Evolutionary conservation across 1,284 basidiomycete genomes (phyloP), one percentile per base, ranked within the genome.

Genomic region (Leccinum colubrinum): DNA sequence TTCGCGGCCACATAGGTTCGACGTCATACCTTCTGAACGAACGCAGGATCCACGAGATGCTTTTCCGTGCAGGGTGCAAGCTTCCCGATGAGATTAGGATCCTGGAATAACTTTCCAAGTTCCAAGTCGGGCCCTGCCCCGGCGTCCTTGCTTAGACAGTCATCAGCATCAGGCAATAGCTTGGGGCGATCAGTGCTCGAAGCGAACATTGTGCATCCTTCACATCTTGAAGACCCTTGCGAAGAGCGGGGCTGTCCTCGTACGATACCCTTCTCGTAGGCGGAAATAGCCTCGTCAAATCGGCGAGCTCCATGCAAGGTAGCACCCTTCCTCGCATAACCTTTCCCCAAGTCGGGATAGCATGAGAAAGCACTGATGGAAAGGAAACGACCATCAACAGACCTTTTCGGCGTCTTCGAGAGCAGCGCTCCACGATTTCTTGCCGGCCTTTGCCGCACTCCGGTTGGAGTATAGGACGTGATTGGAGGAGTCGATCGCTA

Each of bases 401-500:
- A 94, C 94, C 87, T 94, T 84, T 70, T 97, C 93, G 11, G 96
- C 96, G 78, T 97, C 96, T 60, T 87, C 83, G 60, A 98, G 82
- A 15, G 96, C 96, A 9, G 83, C 84, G 54, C 77, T 73, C 81
- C 88, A 98, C 60, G 91, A 79, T 68, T 85, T 90, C 80, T 94
- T 90, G 17, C 94, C 95, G 12, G 90, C 85, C 73, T 94, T 87
- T 33, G 93, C 92, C 15, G 95, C 96, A 68, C 93, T 95, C 61
- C 96, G 85, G 76, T 98, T 98, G 6, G 95, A 97, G 79, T 86
- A 98, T 20, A 98, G 82, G 59, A 98, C 95, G 74, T 94, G 91
- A 73, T 95, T 95, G 50, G 79, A 80, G 2, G 90, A 81, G 78
- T 98, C 94, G 69, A 96, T 74, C 51, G 84, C 87, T 74, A 98